phyloP scores from a whole-genome alignment of 805 yeast species.

The Starmerella ratchasimensis region DNA sequence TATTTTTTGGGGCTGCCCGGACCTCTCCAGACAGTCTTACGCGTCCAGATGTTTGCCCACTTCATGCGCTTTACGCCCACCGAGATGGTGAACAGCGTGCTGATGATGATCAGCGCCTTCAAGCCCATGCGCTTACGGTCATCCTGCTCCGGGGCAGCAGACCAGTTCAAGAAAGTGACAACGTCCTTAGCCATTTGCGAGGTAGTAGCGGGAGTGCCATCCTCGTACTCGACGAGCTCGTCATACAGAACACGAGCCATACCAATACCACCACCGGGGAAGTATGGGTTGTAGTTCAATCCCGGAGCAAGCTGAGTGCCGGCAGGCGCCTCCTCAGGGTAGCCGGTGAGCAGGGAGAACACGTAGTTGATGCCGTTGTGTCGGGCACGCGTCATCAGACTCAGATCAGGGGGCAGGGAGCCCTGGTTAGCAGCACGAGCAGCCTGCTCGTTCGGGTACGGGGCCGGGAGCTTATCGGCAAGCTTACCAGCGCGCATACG shows the following conservation, averaged over 20 bases:
- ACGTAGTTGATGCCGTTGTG: conserved; percentile 96
- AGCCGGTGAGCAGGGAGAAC: conserved; percentile 89
- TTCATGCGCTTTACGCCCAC: conserved; percentile 95
- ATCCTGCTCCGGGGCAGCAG: conserved; percentile 96
- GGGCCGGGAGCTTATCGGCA: conserved; percentile 88
- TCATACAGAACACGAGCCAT: conserved; percentile 98
- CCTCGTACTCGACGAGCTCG: conserved; percentile 95
- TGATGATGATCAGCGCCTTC: conserved; percentile 71
- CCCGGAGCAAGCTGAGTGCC: conserved; percentile 91
- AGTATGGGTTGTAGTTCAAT: conserved; percentile 95
- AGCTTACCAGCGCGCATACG: conserved; percentile 96
- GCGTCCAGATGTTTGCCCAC: conserved; percentile 91
- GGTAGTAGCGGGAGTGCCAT: conserved; percentile 96
- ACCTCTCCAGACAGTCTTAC: conserved; percentile 59
- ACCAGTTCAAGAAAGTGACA: conserved; percentile 90
- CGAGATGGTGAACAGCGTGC: conserved; percentile 66
- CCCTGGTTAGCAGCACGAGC: conserved; percentile 99
- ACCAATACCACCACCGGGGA: conserved; percentile 99
- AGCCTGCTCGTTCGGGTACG: conserved; percentile 96
- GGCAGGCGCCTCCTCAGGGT: conserved; percentile 98
- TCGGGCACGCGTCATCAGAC: conserved; percentile 95
- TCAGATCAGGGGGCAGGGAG: conserved; percentile 95
- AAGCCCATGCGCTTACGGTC: conserved; percentile 94
- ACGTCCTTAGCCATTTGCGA: conserved; percentile 99
- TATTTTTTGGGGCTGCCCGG: conserved; percentile 20